Evolutionary conservation across 2,329 filamentous ascomycete species (phyloP).

Genomic region (Colletotrichum viniferum): DNA sequence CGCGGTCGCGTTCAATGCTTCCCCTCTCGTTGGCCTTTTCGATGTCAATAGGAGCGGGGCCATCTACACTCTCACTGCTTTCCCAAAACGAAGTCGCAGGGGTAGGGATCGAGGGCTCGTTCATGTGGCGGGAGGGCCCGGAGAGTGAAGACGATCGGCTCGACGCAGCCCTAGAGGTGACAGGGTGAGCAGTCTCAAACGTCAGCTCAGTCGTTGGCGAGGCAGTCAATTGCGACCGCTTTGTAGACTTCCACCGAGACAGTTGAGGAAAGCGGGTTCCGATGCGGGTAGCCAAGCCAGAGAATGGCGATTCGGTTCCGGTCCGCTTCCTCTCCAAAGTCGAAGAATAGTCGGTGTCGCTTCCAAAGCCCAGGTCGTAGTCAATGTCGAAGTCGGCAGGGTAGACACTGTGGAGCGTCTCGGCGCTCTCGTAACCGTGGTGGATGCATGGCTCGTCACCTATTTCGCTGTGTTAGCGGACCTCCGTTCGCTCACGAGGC

Average conservation of each 20-base stretch:
- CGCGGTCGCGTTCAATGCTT: constrained; percentile 62
- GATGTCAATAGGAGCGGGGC: constrained; percentile 53
- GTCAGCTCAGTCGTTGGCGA: constrained; percentile 81
- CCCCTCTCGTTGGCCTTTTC: constrained; percentile 53
- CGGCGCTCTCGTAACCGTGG: constrained; percentile 51
- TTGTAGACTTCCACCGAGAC: constrained; percentile 53
- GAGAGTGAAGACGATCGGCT: constrained; percentile 82
- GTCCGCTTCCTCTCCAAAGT: constrained; percentile 58
- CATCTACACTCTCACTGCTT: constrained; percentile 58
- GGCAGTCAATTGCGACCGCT: constrained; percentile 48
- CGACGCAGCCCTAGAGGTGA: constrained; percentile 66
- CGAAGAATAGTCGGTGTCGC: constrained; percentile 62
- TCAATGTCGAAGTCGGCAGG: constrained; percentile 54
- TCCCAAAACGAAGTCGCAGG: constrained; percentile 69
- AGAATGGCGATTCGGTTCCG: constrained; percentile 62
- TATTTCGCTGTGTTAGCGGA: constrained; percentile 35
- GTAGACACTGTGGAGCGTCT: constrained; percentile 45
- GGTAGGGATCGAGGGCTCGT: constrained; percentile 60
- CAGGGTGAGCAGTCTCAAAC: constrained; percentile 74
- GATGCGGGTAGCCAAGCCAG: constrained; percentile 68
- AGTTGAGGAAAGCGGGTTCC: constrained; percentile 64
- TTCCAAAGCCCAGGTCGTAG: constrained; percentile 71
- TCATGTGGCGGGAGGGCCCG: constrained; percentile 54
- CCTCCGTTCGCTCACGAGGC: neutral
- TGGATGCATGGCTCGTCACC: constrained; percentile 68